These are phyloP conservation scores for Trametes cinnabarina DNA, from an alignment of 768 basidiomycete genomes.

Conservation along the genomic window DNA sequence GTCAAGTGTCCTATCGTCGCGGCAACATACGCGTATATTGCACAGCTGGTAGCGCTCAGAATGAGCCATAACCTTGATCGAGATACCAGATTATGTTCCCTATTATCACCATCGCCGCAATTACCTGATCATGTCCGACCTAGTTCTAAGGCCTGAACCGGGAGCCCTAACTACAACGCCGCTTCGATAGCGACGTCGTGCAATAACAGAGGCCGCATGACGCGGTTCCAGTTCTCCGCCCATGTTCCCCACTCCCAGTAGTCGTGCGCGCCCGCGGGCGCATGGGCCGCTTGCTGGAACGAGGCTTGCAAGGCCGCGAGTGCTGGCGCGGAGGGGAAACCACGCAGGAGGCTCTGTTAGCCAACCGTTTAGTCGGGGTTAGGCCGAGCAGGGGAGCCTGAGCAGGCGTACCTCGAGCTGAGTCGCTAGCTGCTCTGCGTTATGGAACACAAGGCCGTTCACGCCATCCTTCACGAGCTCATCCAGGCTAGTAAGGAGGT, in stretches of 20 bases:
- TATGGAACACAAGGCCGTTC: conserved; percentile 81
- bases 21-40: too few relatives aligned
- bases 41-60: too few relatives aligned
- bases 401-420: conserved; percentile 63
- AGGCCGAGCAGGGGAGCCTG: not conserved
- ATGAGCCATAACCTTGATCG: too few relatives aligned
- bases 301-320: conserved; percentile 53
- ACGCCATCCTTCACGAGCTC: conserved; percentile 84
- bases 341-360: conserved; percentile 50
- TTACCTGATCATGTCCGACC: not conserved
- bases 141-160: not conserved
- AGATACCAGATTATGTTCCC: too few relatives aligned
- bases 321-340: conserved; percentile 57
- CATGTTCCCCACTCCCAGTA: conserved; percentile 70
- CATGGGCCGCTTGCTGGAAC: conserved; percentile 32
- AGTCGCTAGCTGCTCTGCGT: conserved; percentile 61
- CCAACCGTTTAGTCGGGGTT: not conserved
- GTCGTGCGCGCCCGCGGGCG: conserved; percentile 7
- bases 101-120: too few relatives aligned
- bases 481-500: conserved; percentile 50
- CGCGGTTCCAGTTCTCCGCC: conserved; percentile 81
- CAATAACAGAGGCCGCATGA: conserved; percentile 58
- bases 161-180: not conserved
- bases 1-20: too few relatives aligned
- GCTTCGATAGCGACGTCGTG: conserved; percentile 26